Evolutionary conservation across 495 filamentous ascomycete genomes (phyloP).

Genomic region (Aspergillus coremiiformis): DNA sequence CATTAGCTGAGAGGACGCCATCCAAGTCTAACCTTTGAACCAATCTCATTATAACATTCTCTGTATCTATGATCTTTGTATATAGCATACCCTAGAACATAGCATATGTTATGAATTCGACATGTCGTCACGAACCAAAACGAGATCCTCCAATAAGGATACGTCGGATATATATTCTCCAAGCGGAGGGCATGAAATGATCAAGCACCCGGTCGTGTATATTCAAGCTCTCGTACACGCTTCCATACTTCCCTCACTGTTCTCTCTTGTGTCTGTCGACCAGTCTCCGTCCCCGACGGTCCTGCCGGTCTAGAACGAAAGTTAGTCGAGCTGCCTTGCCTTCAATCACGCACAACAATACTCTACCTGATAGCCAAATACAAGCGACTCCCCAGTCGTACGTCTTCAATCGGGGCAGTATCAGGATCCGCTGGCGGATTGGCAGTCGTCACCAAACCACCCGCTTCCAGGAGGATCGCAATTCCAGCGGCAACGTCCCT

Average conservation of each 20-base stretch:
- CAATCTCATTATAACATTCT: constrained; percentile 5
- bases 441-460: constrained; percentile 58
- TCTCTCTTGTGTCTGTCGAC: constrained; percentile 54
- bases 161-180: not conserved
- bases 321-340: not conserved
- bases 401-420: constrained; percentile 49
- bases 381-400: constrained; percentile 51
- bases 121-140: constrained; percentile 15
- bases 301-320: constrained; percentile 48
- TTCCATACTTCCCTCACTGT: constrained; percentile 63
- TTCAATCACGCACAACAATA: not conserved
- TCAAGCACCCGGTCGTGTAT: constrained; percentile 47
- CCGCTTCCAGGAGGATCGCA: constrained; percentile 51
- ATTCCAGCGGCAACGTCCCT: constrained; percentile 51
- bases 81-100: constrained; percentile 23
- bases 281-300: constrained; percentile 49
- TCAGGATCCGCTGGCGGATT: constrained; percentile 51
- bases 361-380: constrained; percentile 57
- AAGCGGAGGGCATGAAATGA: not conserved
- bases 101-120: constrained; percentile 17
- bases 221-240: constrained; percentile 53
- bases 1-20: constrained; percentile 25
- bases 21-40: constrained; percentile 26
- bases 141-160: not conserved
- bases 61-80: constrained; percentile 23